Conservation (phyloP, 345 rosid genomes). For the Draba incana region DNA sequence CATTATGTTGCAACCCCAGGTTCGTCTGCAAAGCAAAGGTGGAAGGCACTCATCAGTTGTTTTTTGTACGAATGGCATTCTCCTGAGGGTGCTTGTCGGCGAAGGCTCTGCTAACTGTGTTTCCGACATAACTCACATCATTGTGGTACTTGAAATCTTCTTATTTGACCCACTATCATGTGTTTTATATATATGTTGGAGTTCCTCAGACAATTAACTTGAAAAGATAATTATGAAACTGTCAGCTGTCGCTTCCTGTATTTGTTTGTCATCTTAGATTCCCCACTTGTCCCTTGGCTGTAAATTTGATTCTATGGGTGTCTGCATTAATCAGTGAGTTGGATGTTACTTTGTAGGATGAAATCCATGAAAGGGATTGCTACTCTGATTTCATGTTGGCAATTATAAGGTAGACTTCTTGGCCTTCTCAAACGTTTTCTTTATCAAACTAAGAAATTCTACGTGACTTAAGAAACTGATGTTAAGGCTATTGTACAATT, state of each 20-base stretch:
- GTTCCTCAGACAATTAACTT: not conserved
- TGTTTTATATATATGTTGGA: slow-evolving; percentile 3
- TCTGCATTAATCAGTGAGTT: slow-evolving; percentile 28
- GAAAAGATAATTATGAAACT: not conserved
- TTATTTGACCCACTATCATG: slow-evolving; percentile 6
- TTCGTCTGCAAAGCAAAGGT: slow-evolving; percentile 90
- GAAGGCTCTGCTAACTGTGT: slow-evolving; percentile 50
- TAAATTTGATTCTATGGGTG: slow-evolving; percentile 26
- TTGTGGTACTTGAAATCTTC: slow-evolving; percentile 67
- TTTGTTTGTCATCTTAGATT: slow-evolving; percentile 6
- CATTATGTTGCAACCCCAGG: slow-evolving; percentile 47
- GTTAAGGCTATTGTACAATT: slow-evolving; percentile 9
- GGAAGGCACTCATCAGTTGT: slow-evolving; percentile 85
- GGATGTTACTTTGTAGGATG: slow-evolving; percentile 69
- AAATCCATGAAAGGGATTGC: slow-evolving; percentile 96
- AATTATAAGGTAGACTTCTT: slow-evolving; percentile 66
- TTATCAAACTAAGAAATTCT: not conserved
- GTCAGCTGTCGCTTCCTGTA: slow-evolving; percentile 20
- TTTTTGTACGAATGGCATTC: slow-evolving; percentile 94
- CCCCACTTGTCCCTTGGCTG: not conserved
- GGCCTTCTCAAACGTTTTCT: slow-evolving; percentile 11
- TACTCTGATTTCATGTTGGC: slow-evolving; percentile 94
- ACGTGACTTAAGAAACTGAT: not conserved
- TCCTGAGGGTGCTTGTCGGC: slow-evolving; percentile 77
- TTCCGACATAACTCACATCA: slow-evolving; percentile 82